Evolutionary conservation across 2,329 filamentous ascomycete species (phyloP).

Genomic region (Exophiala spinifera): DNA sequence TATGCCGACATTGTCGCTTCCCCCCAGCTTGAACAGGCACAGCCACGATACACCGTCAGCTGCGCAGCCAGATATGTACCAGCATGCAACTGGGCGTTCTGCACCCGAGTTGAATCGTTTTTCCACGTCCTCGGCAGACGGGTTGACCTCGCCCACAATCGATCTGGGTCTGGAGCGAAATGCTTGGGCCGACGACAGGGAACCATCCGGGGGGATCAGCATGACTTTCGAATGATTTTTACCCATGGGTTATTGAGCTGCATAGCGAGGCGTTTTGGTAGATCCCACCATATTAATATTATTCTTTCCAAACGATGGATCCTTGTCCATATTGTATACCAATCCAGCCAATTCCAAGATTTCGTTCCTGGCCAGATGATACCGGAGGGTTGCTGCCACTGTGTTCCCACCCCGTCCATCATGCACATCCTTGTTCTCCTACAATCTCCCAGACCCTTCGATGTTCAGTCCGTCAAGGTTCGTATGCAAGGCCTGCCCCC

Average conservation of each 20-base stretch:
- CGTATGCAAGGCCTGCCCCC: no score
- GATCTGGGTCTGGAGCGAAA: slow-evolving; percentile 47
- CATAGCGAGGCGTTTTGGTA: slow-evolving; percentile 22
- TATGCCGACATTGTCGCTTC: slow-evolving; percentile 24
- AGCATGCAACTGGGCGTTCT: slow-evolving; percentile 22
- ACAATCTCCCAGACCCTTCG: no score
- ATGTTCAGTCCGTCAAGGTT: no score
- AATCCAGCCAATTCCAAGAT: no score
- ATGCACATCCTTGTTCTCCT: no score
- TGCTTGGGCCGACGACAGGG: slow-evolving; percentile 70
- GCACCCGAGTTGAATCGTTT: slow-evolving; percentile 10
- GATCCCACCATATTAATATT: not conserved
- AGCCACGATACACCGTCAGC: slow-evolving; percentile 23
- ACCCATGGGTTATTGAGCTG: not conserved
- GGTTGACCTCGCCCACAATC: slow-evolving; percentile 21
- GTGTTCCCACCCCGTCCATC: no score
- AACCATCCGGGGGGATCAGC: slow-evolving; percentile 67
- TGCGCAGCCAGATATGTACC: slow-evolving; percentile 18
- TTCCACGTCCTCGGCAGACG: not conserved
- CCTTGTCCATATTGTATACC: no score
- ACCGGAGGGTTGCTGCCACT: no score
- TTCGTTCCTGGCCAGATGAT: no score
- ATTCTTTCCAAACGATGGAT: no score
- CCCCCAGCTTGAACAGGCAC: slow-evolving; percentile 12
- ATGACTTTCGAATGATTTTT: slow-evolving; percentile 73